Base-by-base conservation (phyloP, 2,329 filamentous ascomycete genomes). In the Drechmeria coniospora region DNA sequence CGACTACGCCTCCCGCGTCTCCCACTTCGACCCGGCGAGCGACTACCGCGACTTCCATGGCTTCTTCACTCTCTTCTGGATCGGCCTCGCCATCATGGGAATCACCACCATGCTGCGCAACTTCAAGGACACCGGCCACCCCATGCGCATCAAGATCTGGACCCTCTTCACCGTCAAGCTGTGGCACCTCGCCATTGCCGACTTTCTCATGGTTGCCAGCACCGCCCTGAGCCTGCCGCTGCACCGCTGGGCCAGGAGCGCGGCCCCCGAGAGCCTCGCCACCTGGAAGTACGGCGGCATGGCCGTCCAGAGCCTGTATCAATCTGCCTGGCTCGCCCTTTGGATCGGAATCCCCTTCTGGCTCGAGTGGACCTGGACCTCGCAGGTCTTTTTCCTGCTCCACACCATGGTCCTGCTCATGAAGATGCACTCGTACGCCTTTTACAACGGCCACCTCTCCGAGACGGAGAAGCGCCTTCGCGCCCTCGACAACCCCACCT, bases 371-470 rank as follows among this genome's bases (percentile, higher is more conserved):
- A 81, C 84, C 3, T 98, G 90, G 90, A 98, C 90, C 1, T 77
- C 87, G 3, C 90, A 95, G 47, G 90, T 98, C 21, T 98, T 92
- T 51, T 70, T 98, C 41, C 78, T 86, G 8, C 63, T 98, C 19
- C 90, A 98, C 53, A 78, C 84, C 23, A 73, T 98, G 54, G 78
- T 82, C 6, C 65, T 98, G 13, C 73, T 94, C 27, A 98, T 98
- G 90, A 98, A 98, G 63, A 90, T 95, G 74, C 90, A 98, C 52
- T 94, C 86, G 5, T 98, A 93, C 47, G 80, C 83, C 15, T 98
- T 95, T 53, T 98, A 98, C 60, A 95, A 94, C 44, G 90, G 90
- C 8, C 90, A 98, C 51, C 63, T 98, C 11, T 81, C 79, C 40
- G 82, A 90, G 50, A 92, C 83, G 0, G 72, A 92, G 50, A 75